Percentiles rank a stretch among this genome's conserved stretches.
phyloP scores from a whole-genome alignment of 2,329 filamentous ascomycete genomes.

The Alternaria burnsii region DNA sequence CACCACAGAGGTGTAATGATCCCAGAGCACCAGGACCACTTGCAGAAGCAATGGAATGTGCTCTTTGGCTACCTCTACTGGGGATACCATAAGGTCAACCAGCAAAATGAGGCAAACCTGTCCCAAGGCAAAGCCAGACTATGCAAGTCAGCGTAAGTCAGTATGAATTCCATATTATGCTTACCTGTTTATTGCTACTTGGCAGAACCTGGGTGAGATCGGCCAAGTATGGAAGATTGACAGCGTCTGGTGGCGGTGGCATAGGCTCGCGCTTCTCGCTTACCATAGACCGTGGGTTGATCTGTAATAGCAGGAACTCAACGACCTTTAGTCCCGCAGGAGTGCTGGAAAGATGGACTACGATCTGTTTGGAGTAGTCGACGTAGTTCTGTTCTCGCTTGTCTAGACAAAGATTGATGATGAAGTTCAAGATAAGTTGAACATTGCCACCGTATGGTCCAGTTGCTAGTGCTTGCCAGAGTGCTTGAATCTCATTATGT shows the following conservation, averaged over 20 bases:
- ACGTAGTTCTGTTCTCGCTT: slow-evolving; percentile 97
- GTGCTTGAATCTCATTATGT: slow-evolving; percentile 95
- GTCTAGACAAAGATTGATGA: slow-evolving; percentile 92
- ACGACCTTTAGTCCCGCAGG: slow-evolving; percentile 88
- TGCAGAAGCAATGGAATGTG: slow-evolving; percentile 87
- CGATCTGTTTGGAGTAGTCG: slow-evolving; percentile 96
- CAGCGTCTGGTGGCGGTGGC: slow-evolving; percentile 72
- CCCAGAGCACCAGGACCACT: slow-evolving; percentile 93
- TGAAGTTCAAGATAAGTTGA: slow-evolving; percentile 92
- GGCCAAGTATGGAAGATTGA: slow-evolving; percentile 84
- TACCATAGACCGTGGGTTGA: slow-evolving; percentile 96
- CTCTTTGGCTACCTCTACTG: slow-evolving; percentile 79
- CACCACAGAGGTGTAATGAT: slow-evolving; percentile 93
- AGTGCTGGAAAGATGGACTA: slow-evolving; percentile 92
- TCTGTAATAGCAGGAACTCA: slow-evolving; percentile 89
- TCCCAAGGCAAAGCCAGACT: slow-evolving; percentile 86
- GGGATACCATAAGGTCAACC: slow-evolving; percentile 95
- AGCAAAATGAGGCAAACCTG: slow-evolving; percentile 92
- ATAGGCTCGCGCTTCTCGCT: slow-evolving; percentile 73
- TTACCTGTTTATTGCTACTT: slow-evolving; percentile 44
- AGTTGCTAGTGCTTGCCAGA: slow-evolving; percentile 96
- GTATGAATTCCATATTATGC: background rate
- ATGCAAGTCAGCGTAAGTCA: slow-evolving; percentile 26
- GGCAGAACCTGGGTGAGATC: slow-evolving; percentile 52
- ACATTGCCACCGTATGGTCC: slow-evolving; percentile 94